Evolutionary conservation across 257 asterid genomes (phyloP).

Genomic region (Primulina huaijiensis): DNA sequence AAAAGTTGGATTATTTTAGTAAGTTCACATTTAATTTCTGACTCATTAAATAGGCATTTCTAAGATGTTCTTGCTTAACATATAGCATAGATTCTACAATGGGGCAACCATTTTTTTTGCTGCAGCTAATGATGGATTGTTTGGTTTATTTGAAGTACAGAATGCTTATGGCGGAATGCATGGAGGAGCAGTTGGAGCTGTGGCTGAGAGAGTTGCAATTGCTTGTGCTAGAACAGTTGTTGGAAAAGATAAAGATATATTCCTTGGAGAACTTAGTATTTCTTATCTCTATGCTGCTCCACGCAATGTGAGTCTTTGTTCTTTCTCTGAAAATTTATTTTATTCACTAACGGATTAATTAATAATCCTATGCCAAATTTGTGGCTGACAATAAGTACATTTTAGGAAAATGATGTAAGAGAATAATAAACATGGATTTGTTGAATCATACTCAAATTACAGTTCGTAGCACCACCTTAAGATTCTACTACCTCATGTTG

Average conservation of each 20-base stretch:
- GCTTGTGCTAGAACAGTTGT: slow-evolving; percentile 88
- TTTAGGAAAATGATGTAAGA: neutral
- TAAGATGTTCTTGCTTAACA: neutral
- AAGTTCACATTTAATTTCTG: too few species aligned
- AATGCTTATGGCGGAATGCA: slow-evolving; percentile 72
- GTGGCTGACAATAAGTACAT: neutral
- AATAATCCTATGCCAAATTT: neutral
- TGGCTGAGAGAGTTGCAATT: slow-evolving; percentile 58
- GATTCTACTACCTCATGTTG: too few species aligned
- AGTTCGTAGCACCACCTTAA: too few species aligned
- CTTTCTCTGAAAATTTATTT: neutral
- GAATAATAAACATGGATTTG: neutral
- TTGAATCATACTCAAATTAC: too few species aligned
- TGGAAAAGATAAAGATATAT: slow-evolving; percentile 62
- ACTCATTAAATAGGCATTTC: neutral
- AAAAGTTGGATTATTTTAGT: too few species aligned
- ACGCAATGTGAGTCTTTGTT: slow-evolving; percentile 41
- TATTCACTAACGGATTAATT: neutral
- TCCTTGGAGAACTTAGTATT: slow-evolving; percentile 81
- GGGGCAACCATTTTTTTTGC: neutral
- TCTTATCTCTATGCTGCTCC: slow-evolving; percentile 77
- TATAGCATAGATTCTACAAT: neutral
- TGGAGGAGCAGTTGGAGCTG: slow-evolving; percentile 84
- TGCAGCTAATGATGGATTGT: slow-evolving; percentile 16
- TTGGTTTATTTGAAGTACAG: slow-evolving; percentile 32